A percentile compares a stretch with the other conserved stretches of the same genome.
Evolutionary conservation across 2,329 filamentous ascomycete genomes (phyloP).

Genomic region (Trichoderma koningiopsis): DNA sequence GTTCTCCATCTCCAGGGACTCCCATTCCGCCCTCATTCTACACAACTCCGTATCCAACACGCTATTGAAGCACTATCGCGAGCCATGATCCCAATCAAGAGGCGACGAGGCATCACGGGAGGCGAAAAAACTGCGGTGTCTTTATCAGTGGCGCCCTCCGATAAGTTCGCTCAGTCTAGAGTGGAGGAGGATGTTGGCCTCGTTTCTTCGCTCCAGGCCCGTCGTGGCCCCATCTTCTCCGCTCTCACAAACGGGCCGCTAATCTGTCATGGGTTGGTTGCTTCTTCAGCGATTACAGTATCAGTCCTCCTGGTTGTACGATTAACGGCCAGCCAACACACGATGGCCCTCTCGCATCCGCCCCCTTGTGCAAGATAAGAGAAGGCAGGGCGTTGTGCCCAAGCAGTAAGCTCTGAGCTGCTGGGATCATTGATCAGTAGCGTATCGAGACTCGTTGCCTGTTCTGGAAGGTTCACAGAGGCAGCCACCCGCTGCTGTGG

Average conservation of each 20-base stretch:
- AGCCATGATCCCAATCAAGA: neutral
- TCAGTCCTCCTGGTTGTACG: neutral
- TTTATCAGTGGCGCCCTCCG: slow-evolving; percentile 20
- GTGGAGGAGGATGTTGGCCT: neutral
- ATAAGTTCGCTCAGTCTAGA: neutral
- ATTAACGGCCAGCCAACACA: neutral
- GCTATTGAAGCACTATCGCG: neutral
- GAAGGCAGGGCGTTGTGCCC: neutral
- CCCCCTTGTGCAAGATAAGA: slow-evolving; percentile 5
- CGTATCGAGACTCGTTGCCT: slow-evolving; percentile 28
- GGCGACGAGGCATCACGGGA: neutral
- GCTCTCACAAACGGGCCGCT: slow-evolving; percentile 9
- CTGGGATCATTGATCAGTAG: neutral
- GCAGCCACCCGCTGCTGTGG: slow-evolving; percentile 20
- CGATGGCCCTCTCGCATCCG: neutral
- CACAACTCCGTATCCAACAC: neutral
- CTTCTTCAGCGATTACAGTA: neutral
- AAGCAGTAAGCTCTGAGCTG: neutral
- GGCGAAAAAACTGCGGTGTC: slow-evolving; percentile 1
- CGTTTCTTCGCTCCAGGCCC: slow-evolving; percentile 1
- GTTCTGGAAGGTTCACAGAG: slow-evolving; percentile 36
- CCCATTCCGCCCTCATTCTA: neutral
- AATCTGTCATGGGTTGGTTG: slow-evolving; percentile 17
- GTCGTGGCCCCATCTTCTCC: slow-evolving; percentile 16
- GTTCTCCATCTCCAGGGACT: neutral